Base-by-base conservation (phyloP, 2,329 filamentous ascomycete genomes). In the Colletotrichum phormii region DNA sequence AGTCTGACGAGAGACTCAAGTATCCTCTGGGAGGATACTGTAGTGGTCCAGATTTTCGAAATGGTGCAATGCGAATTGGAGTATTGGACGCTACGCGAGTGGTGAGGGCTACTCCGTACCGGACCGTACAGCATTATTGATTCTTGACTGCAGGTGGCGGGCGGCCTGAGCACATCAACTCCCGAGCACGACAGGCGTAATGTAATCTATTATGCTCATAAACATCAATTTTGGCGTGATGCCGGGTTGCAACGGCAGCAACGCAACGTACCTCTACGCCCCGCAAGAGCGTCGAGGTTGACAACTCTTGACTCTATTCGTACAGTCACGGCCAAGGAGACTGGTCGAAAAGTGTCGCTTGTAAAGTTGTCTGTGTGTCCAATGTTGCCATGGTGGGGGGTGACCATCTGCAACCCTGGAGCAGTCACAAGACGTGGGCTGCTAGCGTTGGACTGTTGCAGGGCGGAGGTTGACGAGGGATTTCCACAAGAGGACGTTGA, bases 401-500 rank as follows among this genome's bases (percentile, higher is more conserved):
- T n/a, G n/a, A 42, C 37, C 15, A 42, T 29, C 33, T 63, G 29
- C 46, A 31, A 63, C 46, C 18, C 24, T 64, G 31, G 13, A n/a
- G 31, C 54, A 42, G 62, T 64, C 62, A 64, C 51, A 26, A 24
- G 62, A 46, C 31, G 46, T 31, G 29, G 51, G 31, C 22, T 55
- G 22, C 53, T 26, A 26, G 53, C 26, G 12, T 26, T 55, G 53
- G 18, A 29, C 15, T 6, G 31, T n/a, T 46, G 51, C 26, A 42
- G 31, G 42, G 35, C 46, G 67, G 42, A 59, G 31, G 53, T 31
- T 9, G 51, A 24, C 24, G 58, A 54, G 31, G 49, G 58, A 71
- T 71, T 71, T 71, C 69, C 69, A 26, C 18, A 67, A 62, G 29
- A 22, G 64, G 53, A 58, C 35, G 35, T 64, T 60, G 46, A 11